Evolutionary conservation across 2,329 filamentous ascomycete genomes (phyloP), one percentile per base, ranked within the genome.

Genomic region (Paraconiothyrium brasiliense): DNA sequence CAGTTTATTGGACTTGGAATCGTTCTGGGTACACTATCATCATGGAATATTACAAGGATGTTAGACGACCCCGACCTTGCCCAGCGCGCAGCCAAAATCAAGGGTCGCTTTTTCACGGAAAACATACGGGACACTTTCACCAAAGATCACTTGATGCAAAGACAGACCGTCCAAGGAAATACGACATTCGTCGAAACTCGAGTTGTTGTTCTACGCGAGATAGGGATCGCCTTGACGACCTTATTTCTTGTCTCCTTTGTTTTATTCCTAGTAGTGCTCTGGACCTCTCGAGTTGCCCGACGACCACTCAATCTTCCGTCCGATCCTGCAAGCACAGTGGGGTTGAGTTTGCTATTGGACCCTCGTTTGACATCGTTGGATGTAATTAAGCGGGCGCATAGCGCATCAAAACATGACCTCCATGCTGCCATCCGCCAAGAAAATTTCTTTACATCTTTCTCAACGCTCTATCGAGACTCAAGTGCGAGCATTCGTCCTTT

Each of bases 81-180:
- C 2, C n/a, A 56, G 13, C 41, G 47, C 22, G 65, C 65, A 13
- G 57, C 44, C 13, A 58, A 49, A 32, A 50, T 66, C n/a, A 72
- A 70, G 51, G 63, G 67, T 13, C 63, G 69, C 4, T 62, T 71
- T 27, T 67, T 69, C 6, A 61, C 56, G 16, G 67, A 72, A 35
- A 51, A 43, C 3, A 14, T 70, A 1, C 64, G 59, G n/a, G 61
- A 66, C 13, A 51, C 68, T 4, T 35, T 71, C 43, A 13, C 35
- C 59, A 2, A 39, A 64, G 4, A 20, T 59, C 1, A 30, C 62
- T 14, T 39, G 11, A 14, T 39, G 24, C 22, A 61, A 24, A 27
- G 20, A 3, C 35, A 52, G 16, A 22, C 11, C 14, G 24, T 59
- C 11, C 30, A 57, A 20, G 67, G 66, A 37, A 47, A 57, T 22